phyloP scores from a whole-genome alignment of 1,139 yeast species.

The Sugiyamaella paludigena region DNA sequence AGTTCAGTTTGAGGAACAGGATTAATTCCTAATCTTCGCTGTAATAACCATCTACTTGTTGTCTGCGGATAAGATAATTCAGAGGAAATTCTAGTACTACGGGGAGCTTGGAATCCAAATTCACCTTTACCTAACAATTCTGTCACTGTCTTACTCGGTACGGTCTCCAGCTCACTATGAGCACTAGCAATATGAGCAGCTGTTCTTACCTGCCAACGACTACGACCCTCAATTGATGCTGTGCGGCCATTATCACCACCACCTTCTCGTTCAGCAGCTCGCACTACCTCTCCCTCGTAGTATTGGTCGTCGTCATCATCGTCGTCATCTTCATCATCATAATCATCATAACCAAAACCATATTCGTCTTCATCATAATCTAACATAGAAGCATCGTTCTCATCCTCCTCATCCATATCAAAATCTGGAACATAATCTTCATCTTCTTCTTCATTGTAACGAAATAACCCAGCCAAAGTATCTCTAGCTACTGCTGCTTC shows the following conservation, averaged over 20 bases:
- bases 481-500: conserved; percentile 1
- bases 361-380: conserved; percentile 9
- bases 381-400: neutral
- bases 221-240: neutral
- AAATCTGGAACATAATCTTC: conserved; percentile 14
- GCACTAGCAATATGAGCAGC: conserved; percentile 13
- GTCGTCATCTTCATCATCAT: conserved; percentile 1
- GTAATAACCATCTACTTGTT: conserved; percentile 14
- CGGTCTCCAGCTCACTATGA: conserved; percentile 14
- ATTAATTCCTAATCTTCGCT: conserved; percentile 16
- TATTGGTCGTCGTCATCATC: conserved; percentile 6
- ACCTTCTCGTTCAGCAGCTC: neutral
- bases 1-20: conserved; percentile 15
- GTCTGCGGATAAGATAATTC: conserved; percentile 13
- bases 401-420: conserved; percentile 14
- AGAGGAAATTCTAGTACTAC: neutral
- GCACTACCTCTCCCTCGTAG: neutral
- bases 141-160: conserved; percentile 16
- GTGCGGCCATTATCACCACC: neutral
- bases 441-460: conserved; percentile 14
- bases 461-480: neutral
- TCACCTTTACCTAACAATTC: conserved; percentile 14
- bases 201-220: neutral
- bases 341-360: conserved; percentile 1
- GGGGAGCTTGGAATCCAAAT: conserved; percentile 15